Conservation (phyloP, 78 protist genomes). For the Diacronema lutheri region DNA sequence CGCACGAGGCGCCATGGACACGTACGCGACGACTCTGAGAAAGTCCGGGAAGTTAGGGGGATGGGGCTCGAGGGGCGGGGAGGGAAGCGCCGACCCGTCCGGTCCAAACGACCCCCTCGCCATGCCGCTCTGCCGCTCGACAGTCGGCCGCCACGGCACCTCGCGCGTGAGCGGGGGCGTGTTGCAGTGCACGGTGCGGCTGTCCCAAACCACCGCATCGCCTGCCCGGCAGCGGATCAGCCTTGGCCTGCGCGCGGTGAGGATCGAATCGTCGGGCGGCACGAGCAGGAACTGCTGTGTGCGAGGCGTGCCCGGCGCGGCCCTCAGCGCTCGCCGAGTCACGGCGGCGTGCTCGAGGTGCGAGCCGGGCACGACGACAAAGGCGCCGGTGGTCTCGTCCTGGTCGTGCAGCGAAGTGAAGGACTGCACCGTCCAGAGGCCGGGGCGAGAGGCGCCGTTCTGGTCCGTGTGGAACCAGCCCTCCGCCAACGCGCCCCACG, state of each 20-base stretch:
- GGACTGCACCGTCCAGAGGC: neutral
- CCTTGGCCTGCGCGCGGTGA: neutral
- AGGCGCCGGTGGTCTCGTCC: neutral
- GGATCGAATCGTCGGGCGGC: neutral
- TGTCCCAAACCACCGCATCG: neutral
- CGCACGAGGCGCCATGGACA: neutral
- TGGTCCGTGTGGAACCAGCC: constrained; percentile 14
- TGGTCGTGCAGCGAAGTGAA: neutral
- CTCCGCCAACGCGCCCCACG: neutral
- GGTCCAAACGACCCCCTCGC: no score
- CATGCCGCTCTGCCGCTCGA: no score
- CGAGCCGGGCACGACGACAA: neutral
- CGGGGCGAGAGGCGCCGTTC: neutral
- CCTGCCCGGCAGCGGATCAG: neutral
- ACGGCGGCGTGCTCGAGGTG: neutral
- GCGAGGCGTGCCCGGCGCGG: neutral
- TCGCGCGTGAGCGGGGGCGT: neutral
- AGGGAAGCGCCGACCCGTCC: no score
- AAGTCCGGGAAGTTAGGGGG: no score
- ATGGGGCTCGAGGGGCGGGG: no score
- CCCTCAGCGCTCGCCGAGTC: neutral
- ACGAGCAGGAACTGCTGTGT: constrained; percentile 2
- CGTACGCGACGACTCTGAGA: neutral
- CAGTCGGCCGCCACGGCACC: no score
- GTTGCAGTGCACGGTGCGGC: constrained; percentile 7